phyloP scores from a whole-genome alignment of 2,329 filamentous ascomycete genomes.

The Epichloe baconii region DNA sequence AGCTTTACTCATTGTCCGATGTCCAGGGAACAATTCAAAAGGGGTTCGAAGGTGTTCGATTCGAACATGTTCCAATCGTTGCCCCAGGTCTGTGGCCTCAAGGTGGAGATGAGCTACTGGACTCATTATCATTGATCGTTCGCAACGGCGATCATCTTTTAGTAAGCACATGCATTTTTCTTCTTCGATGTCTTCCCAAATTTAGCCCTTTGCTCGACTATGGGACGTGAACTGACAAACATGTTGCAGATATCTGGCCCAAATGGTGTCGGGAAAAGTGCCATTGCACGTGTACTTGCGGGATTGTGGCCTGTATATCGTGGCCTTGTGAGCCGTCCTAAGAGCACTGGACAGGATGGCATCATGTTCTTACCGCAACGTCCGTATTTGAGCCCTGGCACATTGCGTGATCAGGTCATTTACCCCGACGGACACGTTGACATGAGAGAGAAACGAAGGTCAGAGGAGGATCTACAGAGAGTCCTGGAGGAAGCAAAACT shows the following conservation, averaged over 20 bases:
- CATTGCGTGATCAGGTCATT: conserved; percentile 90
- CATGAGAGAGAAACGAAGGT: conserved; percentile 70
- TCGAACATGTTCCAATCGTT: conserved; percentile 87
- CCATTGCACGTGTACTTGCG: conserved; percentile 75
- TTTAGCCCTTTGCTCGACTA: neutral
- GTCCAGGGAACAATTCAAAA: conserved; percentile 88
- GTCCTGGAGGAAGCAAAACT: conserved; percentile 74
- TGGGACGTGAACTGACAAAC: conserved; percentile 7
- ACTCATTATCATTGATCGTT: conserved; percentile 79
- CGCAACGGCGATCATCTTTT: conserved; percentile 84
- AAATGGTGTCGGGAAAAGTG: conserved; percentile 88
- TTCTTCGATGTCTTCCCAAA: neutral
- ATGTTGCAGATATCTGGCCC: conserved; percentile 62
- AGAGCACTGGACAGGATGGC: conserved; percentile 67
- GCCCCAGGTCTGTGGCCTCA: conserved; percentile 79
- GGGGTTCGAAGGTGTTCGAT: conserved; percentile 84
- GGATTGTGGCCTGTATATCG: conserved; percentile 95
- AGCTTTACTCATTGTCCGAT: conserved; percentile 81
- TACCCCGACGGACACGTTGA: conserved; percentile 92
- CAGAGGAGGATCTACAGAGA: conserved; percentile 63
- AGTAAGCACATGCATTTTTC: conserved; percentile 21
- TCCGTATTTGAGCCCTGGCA: conserved; percentile 84
- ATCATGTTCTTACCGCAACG: conserved; percentile 98
- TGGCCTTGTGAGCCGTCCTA: conserved; percentile 78
- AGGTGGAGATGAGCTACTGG: conserved; percentile 82